These are phyloP conservation scores for Pleurotus eryngii DNA, from an alignment of 768 basidiomycete species.

Conservation along the genomic window DNA sequence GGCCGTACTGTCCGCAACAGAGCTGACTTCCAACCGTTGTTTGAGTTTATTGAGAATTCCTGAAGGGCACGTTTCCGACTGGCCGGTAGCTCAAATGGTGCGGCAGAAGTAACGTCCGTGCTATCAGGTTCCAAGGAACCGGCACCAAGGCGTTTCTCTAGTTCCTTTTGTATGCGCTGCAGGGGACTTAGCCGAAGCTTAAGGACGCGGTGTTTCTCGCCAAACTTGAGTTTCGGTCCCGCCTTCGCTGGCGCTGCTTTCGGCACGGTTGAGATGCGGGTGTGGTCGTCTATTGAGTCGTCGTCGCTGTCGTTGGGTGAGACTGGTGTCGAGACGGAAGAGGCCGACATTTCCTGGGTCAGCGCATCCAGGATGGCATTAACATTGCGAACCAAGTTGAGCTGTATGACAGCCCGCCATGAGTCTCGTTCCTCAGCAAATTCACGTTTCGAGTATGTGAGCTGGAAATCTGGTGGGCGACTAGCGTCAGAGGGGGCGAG, in stretches of 20 bases:
- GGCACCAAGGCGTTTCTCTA: slow-evolving; percentile 59
- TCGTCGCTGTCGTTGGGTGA: slow-evolving; percentile 30
- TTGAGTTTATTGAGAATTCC: slow-evolving; percentile 61
- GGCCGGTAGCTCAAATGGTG: slow-evolving; percentile 33
- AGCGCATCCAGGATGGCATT: slow-evolving; percentile 59
- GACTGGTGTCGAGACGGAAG: slow-evolving; percentile 18
- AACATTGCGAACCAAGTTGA: slow-evolving; percentile 77
- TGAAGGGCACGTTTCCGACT: slow-evolving; percentile 26
- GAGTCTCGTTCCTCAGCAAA: slow-evolving; percentile 67
- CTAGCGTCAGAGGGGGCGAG: slow-evolving; percentile 10
- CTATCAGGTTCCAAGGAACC: slow-evolving; percentile 50
- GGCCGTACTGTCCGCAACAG: slow-evolving; percentile 44
- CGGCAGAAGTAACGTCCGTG: slow-evolving; percentile 34
- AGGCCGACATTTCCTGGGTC: slow-evolving; percentile 50
- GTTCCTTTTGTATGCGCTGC: slow-evolving; percentile 50
- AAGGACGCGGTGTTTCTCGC: slow-evolving; percentile 59
- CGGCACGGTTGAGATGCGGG: slow-evolving; percentile 29
- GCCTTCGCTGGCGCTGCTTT: slow-evolving; percentile 31
- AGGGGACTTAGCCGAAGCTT: slow-evolving; percentile 58
- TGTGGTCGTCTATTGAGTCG: slow-evolving; percentile 33
- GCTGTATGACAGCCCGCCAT: slow-evolving; percentile 75
- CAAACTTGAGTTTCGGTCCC: slow-evolving; percentile 39
- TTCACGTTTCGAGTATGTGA: slow-evolving; percentile 66
- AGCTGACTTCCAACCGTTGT: slow-evolving; percentile 64
- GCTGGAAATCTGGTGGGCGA: slow-evolving; percentile 56